A percentile compares a stretch with the other conserved stretches of the same genome.
These are phyloP conservation scores for Ampelocalamus luodianensis DNA, from an alignment of 176 grass and related monocot species.

Conservation along the genomic window DNA sequence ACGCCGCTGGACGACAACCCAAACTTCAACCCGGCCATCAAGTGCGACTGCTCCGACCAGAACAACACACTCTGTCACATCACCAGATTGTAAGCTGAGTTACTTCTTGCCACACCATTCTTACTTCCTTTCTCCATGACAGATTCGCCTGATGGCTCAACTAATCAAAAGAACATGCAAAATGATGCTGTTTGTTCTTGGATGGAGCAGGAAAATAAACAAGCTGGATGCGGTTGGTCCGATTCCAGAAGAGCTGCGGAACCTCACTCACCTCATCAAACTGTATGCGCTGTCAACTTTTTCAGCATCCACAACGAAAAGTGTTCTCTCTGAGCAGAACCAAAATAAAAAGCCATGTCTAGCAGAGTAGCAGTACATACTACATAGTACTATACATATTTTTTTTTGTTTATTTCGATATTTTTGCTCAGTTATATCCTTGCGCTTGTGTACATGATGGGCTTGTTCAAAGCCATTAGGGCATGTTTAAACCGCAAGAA, in stretches of 20 bases:
- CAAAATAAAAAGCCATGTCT: neutral
- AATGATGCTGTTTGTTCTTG: neutral
- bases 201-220: slow-evolving; percentile 60
- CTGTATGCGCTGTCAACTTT: slow-evolving; percentile 48
- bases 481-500: no score
- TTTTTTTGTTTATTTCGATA: neutral
- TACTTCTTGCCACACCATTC: no score
- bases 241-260: slow-evolving; percentile 73
- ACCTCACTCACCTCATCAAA: slow-evolving; percentile 68
- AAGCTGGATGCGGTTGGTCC: slow-evolving; percentile 54
- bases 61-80: slow-evolving; percentile 71
- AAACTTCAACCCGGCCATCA: slow-evolving; percentile 61
- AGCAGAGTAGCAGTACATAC: no score
- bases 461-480: neutral
- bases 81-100: neutral
- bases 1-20: slow-evolving; percentile 33
- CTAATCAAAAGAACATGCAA: neutral
- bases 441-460: neutral
- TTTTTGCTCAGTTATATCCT: neutral
- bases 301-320: neutral
- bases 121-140: neutral
- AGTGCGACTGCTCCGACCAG: slow-evolving; percentile 60
- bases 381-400: no score
- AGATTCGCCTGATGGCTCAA: neutral
- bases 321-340: neutral